Base-by-base conservation (phyloP, 306 rosid species). In the Dalbergia cochinchinensis region DNA sequence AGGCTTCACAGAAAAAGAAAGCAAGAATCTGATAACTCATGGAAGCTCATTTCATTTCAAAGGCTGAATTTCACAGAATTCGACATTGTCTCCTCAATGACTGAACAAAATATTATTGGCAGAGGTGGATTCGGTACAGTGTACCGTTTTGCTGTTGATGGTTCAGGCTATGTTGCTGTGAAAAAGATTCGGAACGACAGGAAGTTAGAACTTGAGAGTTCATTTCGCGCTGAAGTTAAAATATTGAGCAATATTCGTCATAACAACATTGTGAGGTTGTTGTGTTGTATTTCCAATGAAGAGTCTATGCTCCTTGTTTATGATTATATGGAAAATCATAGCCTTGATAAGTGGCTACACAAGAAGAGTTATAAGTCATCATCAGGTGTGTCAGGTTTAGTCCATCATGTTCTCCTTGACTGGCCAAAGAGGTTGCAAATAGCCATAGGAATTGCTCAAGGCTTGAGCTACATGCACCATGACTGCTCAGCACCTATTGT, bases 401-500 rank as follows among this genome's bases (percentile, higher is more conserved):
- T 74, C 2, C 65, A 14, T 67, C 37, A 37, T 50, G 34, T n/a
- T 26, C 69, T 42, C 10, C 57, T 82, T 62, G 85, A 76, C 75
- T 82, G 85, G 85, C 85, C 85, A 7, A 82, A 14, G 74, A 82
- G 85, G 70, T 63, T 82, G 85, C 62, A 76, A 41, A 77, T 82
- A 69, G 85, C 85, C 34, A 82, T 82, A 39, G 85, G 82, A 15
- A 34, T 79, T 69, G 85, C 85, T 14, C 85, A 82, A 70, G 85
- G 85, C 33, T 76, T 82, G 69, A 62, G 78, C 78, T 82, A 82
- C 69, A 82, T 82, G 85, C 85, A 82, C 35, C 76, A 82, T 19
- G 85, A 82, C 4, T 82, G 85, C 51, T 82, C 82, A 6, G 78
- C 78, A 19, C 85, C 85, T 42, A 31, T 82, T 69, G 74, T 82